Conservation (phyloP, 2,329 filamentous ascomycete species). For the Dactylellina haptotyla region DNA sequence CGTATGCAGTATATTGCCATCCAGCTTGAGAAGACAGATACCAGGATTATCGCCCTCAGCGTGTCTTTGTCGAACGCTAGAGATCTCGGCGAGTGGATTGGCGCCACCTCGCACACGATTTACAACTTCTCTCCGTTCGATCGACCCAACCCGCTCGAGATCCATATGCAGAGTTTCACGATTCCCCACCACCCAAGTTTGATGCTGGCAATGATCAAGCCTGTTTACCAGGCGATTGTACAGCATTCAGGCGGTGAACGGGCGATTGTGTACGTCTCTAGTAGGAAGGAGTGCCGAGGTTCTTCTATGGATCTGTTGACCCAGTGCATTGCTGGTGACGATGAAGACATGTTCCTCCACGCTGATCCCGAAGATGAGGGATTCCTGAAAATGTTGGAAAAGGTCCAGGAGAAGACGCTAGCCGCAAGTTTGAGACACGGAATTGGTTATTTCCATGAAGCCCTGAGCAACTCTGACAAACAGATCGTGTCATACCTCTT, state of each 20-base stretch:
- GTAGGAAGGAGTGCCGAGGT: constrained; percentile 87
- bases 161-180: constrained; percentile 93
- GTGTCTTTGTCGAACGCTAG: constrained; percentile 92
- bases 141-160: constrained; percentile 85
- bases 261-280: constrained; percentile 90
- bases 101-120: constrained; percentile 95
- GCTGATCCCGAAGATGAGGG: constrained; percentile 82
- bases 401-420: constrained; percentile 84
- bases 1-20: constrained; percentile 96
- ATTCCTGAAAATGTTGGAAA: constrained; percentile 74
- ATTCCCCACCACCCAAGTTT: constrained; percentile 97
- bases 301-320: constrained; percentile 87
- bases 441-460: constrained; percentile 97
- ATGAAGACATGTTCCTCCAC: constrained; percentile 93
- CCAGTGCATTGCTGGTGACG: constrained; percentile 86
- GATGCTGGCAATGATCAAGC: constrained; percentile 98
- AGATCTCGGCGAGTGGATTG: constrained; percentile 97
- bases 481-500: constrained; percentile 93
- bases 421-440: constrained; percentile 91
- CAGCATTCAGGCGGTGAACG: constrained; percentile 90
- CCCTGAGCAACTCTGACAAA: constrained; percentile 86
- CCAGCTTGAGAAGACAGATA: constrained; percentile 81
- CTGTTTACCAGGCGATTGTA: constrained; percentile 86
- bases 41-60: constrained; percentile 84
- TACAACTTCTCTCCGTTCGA: constrained; percentile 98